A percentile compares a stretch with the other conserved stretches of the same genome.
These are phyloP conservation scores for Angophora floribunda DNA, from an alignment of 345 rosid species.

Conservation along the genomic window DNA sequence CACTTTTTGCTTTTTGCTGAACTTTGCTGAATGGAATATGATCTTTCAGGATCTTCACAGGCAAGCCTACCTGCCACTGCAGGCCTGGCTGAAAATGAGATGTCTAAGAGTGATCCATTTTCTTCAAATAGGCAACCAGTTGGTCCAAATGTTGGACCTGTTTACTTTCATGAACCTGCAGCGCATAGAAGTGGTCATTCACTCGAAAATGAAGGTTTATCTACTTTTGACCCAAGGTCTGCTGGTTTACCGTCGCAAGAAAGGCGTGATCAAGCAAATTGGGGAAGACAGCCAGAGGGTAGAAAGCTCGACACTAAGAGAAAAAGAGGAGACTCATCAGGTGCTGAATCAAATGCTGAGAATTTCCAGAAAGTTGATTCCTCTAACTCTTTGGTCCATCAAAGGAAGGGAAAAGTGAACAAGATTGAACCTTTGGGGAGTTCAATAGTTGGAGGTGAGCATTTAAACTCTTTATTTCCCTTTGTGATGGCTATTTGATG, in stretches of 20 bases:
- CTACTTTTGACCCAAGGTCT: conserved; percentile 83
- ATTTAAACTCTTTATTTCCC: conserved; percentile 14
- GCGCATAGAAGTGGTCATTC: conserved; percentile 58
- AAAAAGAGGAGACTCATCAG: conserved; percentile 61
- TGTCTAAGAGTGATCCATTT: conserved; percentile 50
- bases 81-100: conserved; percentile 52
- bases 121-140: conserved; percentile 57
- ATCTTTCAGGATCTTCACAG: conserved; percentile 68
- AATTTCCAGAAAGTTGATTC: conserved; percentile 43
- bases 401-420: conserved; percentile 54
- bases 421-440: conserved; percentile 47
- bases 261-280: conserved; percentile 20
- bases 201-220: conserved; percentile 88
- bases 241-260: conserved; percentile 85
- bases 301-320: conserved; percentile 59
- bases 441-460: conserved; percentile 30
- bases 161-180: conserved; percentile 69
- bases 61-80: conserved; percentile 34
- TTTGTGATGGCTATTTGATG: conserved; percentile 26
- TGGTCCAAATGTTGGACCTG: conserved; percentile 63
- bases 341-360: conserved; percentile 40
- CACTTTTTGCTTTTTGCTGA: neutral
- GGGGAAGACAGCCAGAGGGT: conserved; percentile 38
- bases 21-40: neutral
- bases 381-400: conserved; percentile 16